These are phyloP conservation scores for Pseudoperonospora humuli DNA, from an alignment of 352 stramenopile genomes.

Conservation along the genomic window DNA sequence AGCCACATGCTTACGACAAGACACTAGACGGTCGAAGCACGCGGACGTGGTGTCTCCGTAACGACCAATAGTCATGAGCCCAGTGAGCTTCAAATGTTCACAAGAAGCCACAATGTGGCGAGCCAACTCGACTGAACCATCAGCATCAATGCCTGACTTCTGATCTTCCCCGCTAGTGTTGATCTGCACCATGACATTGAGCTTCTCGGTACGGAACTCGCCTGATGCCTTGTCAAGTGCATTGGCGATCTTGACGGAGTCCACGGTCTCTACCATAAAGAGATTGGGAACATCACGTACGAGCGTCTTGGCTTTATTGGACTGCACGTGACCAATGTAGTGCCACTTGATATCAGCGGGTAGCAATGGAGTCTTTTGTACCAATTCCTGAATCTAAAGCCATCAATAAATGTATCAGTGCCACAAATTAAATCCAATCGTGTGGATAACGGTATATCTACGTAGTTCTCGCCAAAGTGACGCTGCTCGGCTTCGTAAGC, in stretches of 20 bases:
- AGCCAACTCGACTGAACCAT: slow-evolving; percentile 70
- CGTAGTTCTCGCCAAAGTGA: slow-evolving; percentile 99
- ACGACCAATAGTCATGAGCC: slow-evolving; percentile 98
- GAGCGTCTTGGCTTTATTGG: slow-evolving; percentile 94
- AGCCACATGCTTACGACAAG: slow-evolving; percentile 61
- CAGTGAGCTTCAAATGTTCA: slow-evolving; percentile 88
- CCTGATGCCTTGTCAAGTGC: slow-evolving; percentile 89
- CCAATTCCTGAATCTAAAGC: slow-evolving; percentile 92
- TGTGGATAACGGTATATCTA: slow-evolving; percentile 39
- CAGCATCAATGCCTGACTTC: slow-evolving; percentile 89
- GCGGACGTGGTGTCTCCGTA: slow-evolving; percentile 87
- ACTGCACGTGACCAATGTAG: slow-evolving; percentile 98
- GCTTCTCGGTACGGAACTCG: slow-evolving; percentile 51
- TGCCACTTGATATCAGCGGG: slow-evolving; percentile 93
- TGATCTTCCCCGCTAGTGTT: slow-evolving; percentile 98
- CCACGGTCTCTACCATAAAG: slow-evolving; percentile 94
- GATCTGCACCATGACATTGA: slow-evolving; percentile 96
- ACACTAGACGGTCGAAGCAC: slow-evolving; percentile 88
- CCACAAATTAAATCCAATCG: too few relatives aligned
- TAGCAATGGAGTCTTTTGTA: slow-evolving; percentile 88
- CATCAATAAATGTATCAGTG: too few relatives aligned
- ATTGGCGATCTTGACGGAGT: slow-evolving; percentile 93
- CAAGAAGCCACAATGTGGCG: slow-evolving; percentile 89
- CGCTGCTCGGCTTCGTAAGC: slow-evolving; percentile 89
- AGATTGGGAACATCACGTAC: slow-evolving; percentile 90